Conservation (phyloP, 306 rosid species). For the Cucurbita moschata region DNA sequence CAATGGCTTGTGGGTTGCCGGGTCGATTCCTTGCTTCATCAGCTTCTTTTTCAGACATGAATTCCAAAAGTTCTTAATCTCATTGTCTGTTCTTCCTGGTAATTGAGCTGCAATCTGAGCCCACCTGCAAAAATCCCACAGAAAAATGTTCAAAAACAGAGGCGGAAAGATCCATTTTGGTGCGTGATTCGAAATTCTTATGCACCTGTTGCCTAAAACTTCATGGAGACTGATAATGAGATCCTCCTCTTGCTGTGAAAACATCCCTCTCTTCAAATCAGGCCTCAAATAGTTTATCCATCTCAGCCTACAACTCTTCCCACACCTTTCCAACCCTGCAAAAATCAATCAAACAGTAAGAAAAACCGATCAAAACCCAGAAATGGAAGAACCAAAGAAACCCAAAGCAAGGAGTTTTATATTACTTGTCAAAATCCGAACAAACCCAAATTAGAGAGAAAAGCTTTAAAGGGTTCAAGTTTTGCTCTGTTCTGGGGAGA, state of each 20-base stretch:
- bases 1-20: constrained; percentile 69
- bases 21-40: constrained; percentile 89
- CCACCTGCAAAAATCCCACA: constrained; percentile 43
- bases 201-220: constrained; percentile 72
- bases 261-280: constrained; percentile 84
- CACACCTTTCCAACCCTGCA: constrained; percentile 79
- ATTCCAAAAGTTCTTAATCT: constrained; percentile 93
- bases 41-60: constrained; percentile 89
- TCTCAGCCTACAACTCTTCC: constrained; percentile 84
- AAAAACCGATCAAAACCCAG: background rate
- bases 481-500: background rate
- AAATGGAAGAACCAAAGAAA: no score
- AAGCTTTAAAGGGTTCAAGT: background rate
- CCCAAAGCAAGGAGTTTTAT: no score
- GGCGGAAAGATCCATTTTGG: background rate
- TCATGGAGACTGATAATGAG: constrained; percentile 69
- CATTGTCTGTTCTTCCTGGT: constrained; percentile 96
- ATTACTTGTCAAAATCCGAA: no score
- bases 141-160: background rate
- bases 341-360: constrained; percentile 1
- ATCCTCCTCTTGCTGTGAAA: constrained; percentile 76
- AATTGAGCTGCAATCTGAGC: constrained; percentile 91
- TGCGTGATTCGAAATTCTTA: background rate
- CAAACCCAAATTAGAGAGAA: background rate
- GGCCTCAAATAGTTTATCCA: constrained; percentile 94